Base-by-base conservation (phyloP, 495 filamentous ascomycete species). In the Xylaria nigripes region DNA sequence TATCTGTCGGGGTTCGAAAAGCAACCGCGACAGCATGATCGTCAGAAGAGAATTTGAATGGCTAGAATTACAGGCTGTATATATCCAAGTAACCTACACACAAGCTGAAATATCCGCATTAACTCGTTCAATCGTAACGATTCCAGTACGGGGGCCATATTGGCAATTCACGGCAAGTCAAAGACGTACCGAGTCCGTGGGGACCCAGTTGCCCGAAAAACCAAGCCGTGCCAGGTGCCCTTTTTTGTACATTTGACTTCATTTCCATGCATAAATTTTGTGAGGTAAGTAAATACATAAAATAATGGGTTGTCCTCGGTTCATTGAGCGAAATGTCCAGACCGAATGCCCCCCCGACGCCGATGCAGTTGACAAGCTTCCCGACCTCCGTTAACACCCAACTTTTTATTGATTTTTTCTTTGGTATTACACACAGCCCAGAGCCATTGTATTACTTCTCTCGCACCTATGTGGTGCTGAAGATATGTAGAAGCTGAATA, bases 301-400 rank as follows among this genome's bases (percentile, higher is more conserved):
- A n/a, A n/a, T 36, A 15, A 15, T 45, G 9, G 27, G 27, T 25
- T 9, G 25, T 38, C 30, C 19, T n/a, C n/a, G 13, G 38, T 18
- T 49, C 36, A 24, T 32, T 12, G 13, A 25, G 36, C 21, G 44
- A 55, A 34, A 43, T 48, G 23, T 16, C 46, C 21, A 38, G 34
- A 46, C 40, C 45, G 38, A 45, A 48, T 29, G 34, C 45, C 36
- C 32, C 38, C 45, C 56, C 50, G 61, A 56, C 64, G 48, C 61
- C 60, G 51, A 66, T 64, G 59, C 58, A 61, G 59, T 66, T 57
- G 60, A 54, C 57, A 60, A 62, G 61, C 59, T 59, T 48, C 61
- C 59, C 61, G 57, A 57, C 55, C 48, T 52, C 51, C 58, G 55
- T 58, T 49, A 66, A 64, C 60, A 47, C 61, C 63, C 63, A 54